Base-by-base conservation (phyloP, 768 basidiomycete species). In the Dictyophora rubrovolvata region DNA sequence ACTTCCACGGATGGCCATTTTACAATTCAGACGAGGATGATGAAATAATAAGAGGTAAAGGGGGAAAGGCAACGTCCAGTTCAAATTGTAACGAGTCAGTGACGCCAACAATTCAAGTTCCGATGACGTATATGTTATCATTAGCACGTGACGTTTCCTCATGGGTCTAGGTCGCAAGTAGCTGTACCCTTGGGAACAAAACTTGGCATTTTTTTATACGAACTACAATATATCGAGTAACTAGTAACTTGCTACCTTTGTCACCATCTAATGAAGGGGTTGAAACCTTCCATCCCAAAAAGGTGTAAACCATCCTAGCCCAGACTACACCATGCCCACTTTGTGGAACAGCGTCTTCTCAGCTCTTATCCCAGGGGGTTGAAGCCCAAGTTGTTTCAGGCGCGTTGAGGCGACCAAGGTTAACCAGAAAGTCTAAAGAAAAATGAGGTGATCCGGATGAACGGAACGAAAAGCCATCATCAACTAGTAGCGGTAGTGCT, bases 401-500 rank as follows among this genome's bases (percentile, higher is more conserved):
- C 61, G 60, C 60, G 61, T 62, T 62, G 61, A 62, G 60, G 61
- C 61, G 60, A 42, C 17, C 7, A 48, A 48, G n/a, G 48, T 21
- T 35, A 18, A 42, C 14, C n/a, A 5, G 11, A n/a, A 42, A n/a
- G 42, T 12, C 10, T 12, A 42, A n/a, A 42, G 42, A 42, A 14
- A 42, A 28, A 28, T 28, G 42, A n/a, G 10, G 42, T 12, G n/a
- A n/a, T 12, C 42, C 14, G 42, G 42, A 42, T 14, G n/a, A 42
- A 34, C 23, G 14, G n/a, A 17, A 54, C 49, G 22, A 21, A 33
- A 9, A 65, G 20, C 34, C 34, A 12, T 18, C 18, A 20, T 69
- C 64, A 28, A 7, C 69, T 77, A 80, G 74, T 75, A 83, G 72
- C 83, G 80, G 80, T 86, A 86, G 76, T 86, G 83, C 60, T 72